These are phyloP conservation scores for Diaporthe caulivora DNA, from an alignment of 2,329 filamentous ascomycete species.

Conservation along the genomic window DNA sequence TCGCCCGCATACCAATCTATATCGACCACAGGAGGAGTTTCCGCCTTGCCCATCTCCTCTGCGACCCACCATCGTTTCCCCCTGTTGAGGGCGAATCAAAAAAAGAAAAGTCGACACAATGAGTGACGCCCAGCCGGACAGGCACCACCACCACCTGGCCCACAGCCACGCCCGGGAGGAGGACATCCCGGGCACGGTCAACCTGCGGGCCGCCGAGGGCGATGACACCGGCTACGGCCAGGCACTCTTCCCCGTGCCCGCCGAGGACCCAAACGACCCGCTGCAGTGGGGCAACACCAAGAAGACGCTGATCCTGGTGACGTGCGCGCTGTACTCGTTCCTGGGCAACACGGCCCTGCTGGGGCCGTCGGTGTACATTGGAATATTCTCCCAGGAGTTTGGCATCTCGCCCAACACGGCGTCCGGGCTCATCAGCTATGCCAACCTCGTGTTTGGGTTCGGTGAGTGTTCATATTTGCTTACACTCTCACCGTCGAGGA, in stretches of 20 bases:
- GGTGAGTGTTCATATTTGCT: conserved; percentile 48
- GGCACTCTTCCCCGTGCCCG: conserved; percentile 71
- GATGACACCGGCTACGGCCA: conserved; percentile 69
- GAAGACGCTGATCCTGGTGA: conserved; percentile 67
- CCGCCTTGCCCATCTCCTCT: background rate
- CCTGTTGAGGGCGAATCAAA: conserved; percentile 1
- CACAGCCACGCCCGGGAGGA: conserved; percentile 66
- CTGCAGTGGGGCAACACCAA: conserved; percentile 67
- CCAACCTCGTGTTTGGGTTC: conserved; percentile 71
- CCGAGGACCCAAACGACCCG: conserved; percentile 72
- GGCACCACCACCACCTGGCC: conserved; percentile 20
- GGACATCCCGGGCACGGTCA: conserved; percentile 68
- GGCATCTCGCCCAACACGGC: conserved; percentile 62
- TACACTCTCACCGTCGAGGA: background rate
- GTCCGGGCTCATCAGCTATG: conserved; percentile 69
- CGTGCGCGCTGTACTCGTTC: conserved; percentile 68
- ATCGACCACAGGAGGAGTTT: background rate
- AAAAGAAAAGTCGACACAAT: too few species aligned
- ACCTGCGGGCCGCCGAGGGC: conserved; percentile 54
- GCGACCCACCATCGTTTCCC: background rate
- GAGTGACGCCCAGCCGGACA: background rate
- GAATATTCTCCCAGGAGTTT: conserved; percentile 65
- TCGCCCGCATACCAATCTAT: background rate
- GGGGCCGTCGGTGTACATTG: conserved; percentile 70
- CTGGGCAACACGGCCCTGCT: conserved; percentile 68